Base-by-base conservation (phyloP, 495 filamentous ascomycete species). In the Apiosordaria backusii region DNA sequence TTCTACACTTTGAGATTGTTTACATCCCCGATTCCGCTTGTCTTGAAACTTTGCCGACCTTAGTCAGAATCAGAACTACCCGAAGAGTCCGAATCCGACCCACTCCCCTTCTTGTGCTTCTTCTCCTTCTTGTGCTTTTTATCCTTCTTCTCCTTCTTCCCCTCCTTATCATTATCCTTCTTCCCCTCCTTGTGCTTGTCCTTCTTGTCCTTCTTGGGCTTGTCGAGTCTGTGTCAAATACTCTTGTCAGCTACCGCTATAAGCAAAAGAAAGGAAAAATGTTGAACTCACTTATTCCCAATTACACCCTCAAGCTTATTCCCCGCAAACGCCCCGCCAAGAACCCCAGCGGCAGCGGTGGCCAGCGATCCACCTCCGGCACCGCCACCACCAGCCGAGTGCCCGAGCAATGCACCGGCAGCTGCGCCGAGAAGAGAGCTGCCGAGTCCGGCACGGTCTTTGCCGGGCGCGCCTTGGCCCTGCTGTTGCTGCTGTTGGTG, bases 101-200 rank as follows among this genome's bases (percentile, higher is more conserved):
- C 35, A 45, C 35, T 45, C 35, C 35, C 35, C 35, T 45, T 97
- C 67, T 96, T 83, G 69, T 92, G 92, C 74, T 96, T 97, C 70
- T 95, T 95, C 76, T 96, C 92, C 75, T 87, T 93, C 80, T 94
- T 93, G 10, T 96, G 85, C 77, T 97, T 90, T 70, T 98, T 95
- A 67, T 95, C 92, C 82, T 86, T 94, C 77, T 96, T 90, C 77
- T 90, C 94, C 74, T 98, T 95, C 77, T 90, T 96, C 75, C 95
- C 92, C 81, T 97, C 97, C 9, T 45, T 45, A 84, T 90, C 97
- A 59, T 84, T 79, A 15, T 88, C 87, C 70, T 88, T 70, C 80
- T 87, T 68, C 63, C 72, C 72, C 69, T 81, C 79, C 61, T 58
- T 45, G 65, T 87, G 88, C 16, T 77, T 77, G 65, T 45, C 35